These are phyloP conservation scores for Geranium brycei DNA, from an alignment of 345 rosid genomes.

Conservation along the genomic window DNA sequence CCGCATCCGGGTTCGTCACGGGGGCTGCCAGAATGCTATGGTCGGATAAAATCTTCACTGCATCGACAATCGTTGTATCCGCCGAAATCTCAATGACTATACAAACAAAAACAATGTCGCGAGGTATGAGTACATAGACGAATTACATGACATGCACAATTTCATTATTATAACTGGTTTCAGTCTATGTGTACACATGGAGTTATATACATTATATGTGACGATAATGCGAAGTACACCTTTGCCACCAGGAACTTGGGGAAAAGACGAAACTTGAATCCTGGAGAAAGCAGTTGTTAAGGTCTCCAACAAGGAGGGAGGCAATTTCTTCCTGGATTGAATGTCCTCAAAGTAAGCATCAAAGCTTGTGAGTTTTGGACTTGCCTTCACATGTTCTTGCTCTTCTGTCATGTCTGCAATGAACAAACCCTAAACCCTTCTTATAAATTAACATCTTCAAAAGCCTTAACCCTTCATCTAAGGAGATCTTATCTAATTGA, in stretches of 20 bases:
- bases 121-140: too few species aligned
- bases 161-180: too few species aligned
- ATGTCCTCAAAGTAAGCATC: conserved; percentile 63
- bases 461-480: too few species aligned
- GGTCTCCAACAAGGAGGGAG: conserved; percentile 52
- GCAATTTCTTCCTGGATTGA: conserved; percentile 62
- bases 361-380: conserved; percentile 31
- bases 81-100: conserved; percentile 73
- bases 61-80: conserved; percentile 53
- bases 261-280: conserved; percentile 70
- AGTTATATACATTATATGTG: background rate
- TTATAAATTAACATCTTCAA: too few species aligned
- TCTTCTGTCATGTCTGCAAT: background rate
- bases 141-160: too few species aligned
- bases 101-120: conserved; percentile 1
- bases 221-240: conserved; percentile 20
- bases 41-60: conserved; percentile 59
- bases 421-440: too few species aligned
- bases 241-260: conserved; percentile 64
- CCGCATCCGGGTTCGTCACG: conserved; percentile 42
- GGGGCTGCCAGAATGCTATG: conserved; percentile 75
- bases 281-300: conserved; percentile 62
- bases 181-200: too few species aligned
- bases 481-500: too few species aligned
- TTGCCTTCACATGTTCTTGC: conserved; percentile 1